Base-by-base conservation (phyloP, 768 basidiomycete genomes). In the Panaeolus cyanescens region DNA sequence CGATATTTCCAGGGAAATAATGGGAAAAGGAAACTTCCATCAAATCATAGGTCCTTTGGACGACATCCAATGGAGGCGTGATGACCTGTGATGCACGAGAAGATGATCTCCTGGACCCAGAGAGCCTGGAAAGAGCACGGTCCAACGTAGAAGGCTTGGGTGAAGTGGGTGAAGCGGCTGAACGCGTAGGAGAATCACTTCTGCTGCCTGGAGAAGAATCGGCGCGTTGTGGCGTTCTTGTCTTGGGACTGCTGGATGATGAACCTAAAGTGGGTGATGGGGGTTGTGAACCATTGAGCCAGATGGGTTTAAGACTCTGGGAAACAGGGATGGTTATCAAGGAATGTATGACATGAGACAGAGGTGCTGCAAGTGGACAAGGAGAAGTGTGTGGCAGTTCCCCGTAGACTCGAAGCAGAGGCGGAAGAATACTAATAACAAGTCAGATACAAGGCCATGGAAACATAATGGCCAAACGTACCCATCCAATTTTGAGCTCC, bases 321-420 rank as follows among this genome's bases (percentile, higher is more conserved):
- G 79, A 75, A 58, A 92, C 79, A 40, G 95, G 95, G 59, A 96
- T 84, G 32, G 82, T 85, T 62, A 96, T 91, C 45, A 97, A 82
- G 9, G 86, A 79, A 69, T 97, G 92, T 37, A 96, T 89, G 57
- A 89, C 81, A 62, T 96, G 91, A 1, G 91, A 88, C 32, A 97
- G 74, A 0, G 95, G 93, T 0, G 89, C 74, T 0, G 85, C 77
- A 34, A 96, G 77, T 2, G 93, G 93, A 3, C 78, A 79, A 9
- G 83, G 82, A 56, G 83, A 86, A 5, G 83, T 80, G 3, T 83
- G 80, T 0, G 90, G 86, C 22, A 91, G 80, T n/a, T 80, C 68
- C 63, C 85, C 81, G 73, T 95, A 91, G 5, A 86, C 80, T 31
- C 86, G 85, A 36, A 96, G 77, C 22, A 94, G 80, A 1, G 91